Percentiles rank a stretch among this genome's conserved stretches.
These are phyloP conservation scores for Calonectria crousiana DNA, from an alignment of 2,329 filamentous ascomycete species.

Conservation along the genomic window DNA sequence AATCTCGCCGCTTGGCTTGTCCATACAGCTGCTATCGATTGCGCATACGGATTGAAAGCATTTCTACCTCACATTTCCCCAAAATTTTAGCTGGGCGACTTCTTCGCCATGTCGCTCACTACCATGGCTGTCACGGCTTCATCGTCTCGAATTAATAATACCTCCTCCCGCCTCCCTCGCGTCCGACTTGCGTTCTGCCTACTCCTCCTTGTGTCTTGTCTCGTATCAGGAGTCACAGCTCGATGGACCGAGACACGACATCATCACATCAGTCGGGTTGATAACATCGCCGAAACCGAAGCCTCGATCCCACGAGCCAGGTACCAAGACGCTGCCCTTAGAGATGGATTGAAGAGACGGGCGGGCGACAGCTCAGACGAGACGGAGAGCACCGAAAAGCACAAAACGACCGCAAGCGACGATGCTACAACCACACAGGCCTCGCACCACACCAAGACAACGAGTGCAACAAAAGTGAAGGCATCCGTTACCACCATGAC, in stretches of 20 bases:
- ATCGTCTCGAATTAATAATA: slow-evolving; percentile 1
- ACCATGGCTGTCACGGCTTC: slow-evolving; percentile 32
- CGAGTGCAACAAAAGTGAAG: slow-evolving; percentile 23
- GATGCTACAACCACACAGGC: slow-evolving; percentile 11
- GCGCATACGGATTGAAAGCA: slow-evolving; percentile 14
- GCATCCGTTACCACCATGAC: slow-evolving; percentile 36
- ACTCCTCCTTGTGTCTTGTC: slow-evolving; percentile 40
- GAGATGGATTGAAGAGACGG: slow-evolving; percentile 26
- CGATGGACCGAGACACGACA: slow-evolving; percentile 30
- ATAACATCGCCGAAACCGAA: not conserved
- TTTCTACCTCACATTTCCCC: not conserved
- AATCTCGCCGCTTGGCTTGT: slow-evolving; percentile 33
- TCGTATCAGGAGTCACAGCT: slow-evolving; percentile 35
- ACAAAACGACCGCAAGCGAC: slow-evolving; percentile 11
- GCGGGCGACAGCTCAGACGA: slow-evolving; percentile 1
- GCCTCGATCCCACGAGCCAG: not conserved
- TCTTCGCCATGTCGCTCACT: slow-evolving; percentile 34
- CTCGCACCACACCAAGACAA: slow-evolving; percentile 30
- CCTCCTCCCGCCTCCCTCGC: slow-evolving; percentile 23
- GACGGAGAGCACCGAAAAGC: not conserved
- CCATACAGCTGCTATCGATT: slow-evolving; percentile 18
- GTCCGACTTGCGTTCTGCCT: slow-evolving; percentile 29
- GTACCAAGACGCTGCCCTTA: not conserved
- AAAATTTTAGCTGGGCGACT: slow-evolving; percentile 21
- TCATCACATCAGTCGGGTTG: not conserved